phyloP scores from a whole-genome alignment of 768 basidiomycete genomes.

The Lactarius pseudohatsudake region DNA sequence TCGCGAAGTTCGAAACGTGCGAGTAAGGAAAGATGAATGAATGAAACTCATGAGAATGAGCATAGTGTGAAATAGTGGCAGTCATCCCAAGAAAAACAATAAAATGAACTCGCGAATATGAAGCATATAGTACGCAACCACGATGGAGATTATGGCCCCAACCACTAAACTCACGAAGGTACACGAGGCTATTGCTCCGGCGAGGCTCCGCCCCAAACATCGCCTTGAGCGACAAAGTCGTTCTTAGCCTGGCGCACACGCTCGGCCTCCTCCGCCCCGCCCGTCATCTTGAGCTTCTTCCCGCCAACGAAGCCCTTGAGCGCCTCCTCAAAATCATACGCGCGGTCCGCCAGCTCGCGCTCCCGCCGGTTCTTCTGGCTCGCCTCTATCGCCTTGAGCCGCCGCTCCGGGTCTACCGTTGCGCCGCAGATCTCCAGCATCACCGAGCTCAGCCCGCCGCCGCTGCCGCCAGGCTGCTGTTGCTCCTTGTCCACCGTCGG shows the following conservation, averaged over 20 bases:
- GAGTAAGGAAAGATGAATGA: neutral
- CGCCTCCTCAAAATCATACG: conserved; percentile 91
- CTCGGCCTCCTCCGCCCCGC: conserved; percentile 89
- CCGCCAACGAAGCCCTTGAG: conserved; percentile 80
- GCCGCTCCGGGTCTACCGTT: conserved; percentile 73
- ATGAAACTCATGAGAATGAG: no score
- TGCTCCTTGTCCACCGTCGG: conserved; percentile 68
- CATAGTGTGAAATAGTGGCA: no score
- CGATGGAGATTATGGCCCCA: neutral
- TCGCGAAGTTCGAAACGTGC: neutral
- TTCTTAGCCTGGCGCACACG: conserved; percentile 81
- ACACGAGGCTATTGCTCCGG: neutral
- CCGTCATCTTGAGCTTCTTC: conserved; percentile 93
- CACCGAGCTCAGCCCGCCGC: conserved; percentile 65
- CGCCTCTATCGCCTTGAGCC: conserved; percentile 90
- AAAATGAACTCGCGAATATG: neutral
- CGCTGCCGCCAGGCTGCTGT: neutral
- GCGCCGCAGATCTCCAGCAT: conserved; percentile 90
- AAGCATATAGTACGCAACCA: conserved; percentile 1
- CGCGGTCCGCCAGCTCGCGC: conserved; percentile 65
- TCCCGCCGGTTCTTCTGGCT: conserved; percentile 79
- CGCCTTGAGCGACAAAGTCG: conserved; percentile 78
- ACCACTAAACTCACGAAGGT: no score
- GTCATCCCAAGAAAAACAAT: no score
- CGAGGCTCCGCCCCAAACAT: conserved; percentile 62